phyloP scores from a whole-genome alignment of 1,284 basidiomycete genomes.

The Irpex rosettiformis region DNA sequence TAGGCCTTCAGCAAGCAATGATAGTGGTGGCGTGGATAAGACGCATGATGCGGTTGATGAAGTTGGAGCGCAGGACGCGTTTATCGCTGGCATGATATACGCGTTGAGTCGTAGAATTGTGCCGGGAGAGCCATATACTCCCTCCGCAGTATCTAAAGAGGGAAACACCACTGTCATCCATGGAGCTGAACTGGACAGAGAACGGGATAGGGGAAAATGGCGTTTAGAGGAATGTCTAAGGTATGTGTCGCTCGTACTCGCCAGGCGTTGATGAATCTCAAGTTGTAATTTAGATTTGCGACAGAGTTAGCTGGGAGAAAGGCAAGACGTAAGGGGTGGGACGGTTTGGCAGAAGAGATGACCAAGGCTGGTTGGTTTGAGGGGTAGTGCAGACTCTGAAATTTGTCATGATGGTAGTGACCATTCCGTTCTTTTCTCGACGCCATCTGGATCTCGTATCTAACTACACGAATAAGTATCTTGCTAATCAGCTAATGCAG shows the following conservation, averaged over 20 bases:
- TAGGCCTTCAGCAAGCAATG: constrained; percentile 5
- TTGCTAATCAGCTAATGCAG: too few species aligned
- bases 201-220: constrained; percentile 54
- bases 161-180: constrained; percentile 13
- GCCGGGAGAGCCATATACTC: constrained; percentile 70
- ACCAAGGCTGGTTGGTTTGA: constrained; percentile 67
- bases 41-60: constrained; percentile 47
- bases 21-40: background rate
- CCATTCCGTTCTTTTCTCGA: too few species aligned
- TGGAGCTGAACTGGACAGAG: constrained; percentile 25
- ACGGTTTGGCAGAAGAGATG: constrained; percentile 72
- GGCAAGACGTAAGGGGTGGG: constrained; percentile 55
- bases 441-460: too few species aligned
- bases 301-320: constrained; percentile 74
- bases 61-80: constrained; percentile 73
- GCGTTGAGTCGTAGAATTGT: constrained; percentile 61
- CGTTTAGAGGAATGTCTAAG: constrained; percentile 72
- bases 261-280: background rate
- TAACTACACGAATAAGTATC: too few species aligned
- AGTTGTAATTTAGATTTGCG: constrained; percentile 52
- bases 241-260: constrained; percentile 32
- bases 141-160: constrained; percentile 41
- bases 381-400: too few species aligned
- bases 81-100: constrained; percentile 79
- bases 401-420: too few species aligned